Conservation (phyloP, 352 stramenopile species). For the Phytophthora foliorum region DNA sequence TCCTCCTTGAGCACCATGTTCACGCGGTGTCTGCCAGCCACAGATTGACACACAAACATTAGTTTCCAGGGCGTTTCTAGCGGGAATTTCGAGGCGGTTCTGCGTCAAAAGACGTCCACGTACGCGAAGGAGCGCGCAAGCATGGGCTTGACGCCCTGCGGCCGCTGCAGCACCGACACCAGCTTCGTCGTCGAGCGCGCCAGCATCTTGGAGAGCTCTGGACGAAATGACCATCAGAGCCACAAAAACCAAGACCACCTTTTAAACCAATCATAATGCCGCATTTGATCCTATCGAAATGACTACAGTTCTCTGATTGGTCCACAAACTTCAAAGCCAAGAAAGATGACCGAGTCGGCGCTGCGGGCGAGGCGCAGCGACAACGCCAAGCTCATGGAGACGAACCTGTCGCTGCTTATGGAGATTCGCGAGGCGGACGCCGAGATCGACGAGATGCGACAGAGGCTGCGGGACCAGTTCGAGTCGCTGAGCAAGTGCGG, state of each 20-base stretch:
- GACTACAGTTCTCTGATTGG: background rate
- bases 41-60: conserved; percentile 10
- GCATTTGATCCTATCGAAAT: background rate
- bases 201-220: conserved; percentile 45
- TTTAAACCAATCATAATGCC: conserved; percentile 25
- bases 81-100: background rate
- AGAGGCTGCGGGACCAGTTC: conserved; percentile 39
- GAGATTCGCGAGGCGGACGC: conserved; percentile 57
- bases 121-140: conserved; percentile 75
- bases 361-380: conserved; percentile 42
- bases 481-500: conserved; percentile 36
- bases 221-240: conserved; percentile 30
- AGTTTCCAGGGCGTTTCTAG: conserved; percentile 15
- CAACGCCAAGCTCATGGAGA: conserved; percentile 68
- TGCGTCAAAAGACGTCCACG: conserved; percentile 14
- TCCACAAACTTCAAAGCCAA: background rate
- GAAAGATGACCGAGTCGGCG: conserved; percentile 31
- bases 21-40: conserved; percentile 73
- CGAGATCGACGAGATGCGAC: conserved; percentile 44
- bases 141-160: conserved; percentile 52
- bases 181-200: conserved; percentile 42
- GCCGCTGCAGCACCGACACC: conserved; percentile 44
- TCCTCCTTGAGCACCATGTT: conserved; percentile 91
- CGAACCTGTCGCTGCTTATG: conserved; percentile 64
- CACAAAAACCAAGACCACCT: conserved; percentile 21